phyloP scores from a whole-genome alignment of 345 rosid species.

The Rhodamnia argentea region DNA sequence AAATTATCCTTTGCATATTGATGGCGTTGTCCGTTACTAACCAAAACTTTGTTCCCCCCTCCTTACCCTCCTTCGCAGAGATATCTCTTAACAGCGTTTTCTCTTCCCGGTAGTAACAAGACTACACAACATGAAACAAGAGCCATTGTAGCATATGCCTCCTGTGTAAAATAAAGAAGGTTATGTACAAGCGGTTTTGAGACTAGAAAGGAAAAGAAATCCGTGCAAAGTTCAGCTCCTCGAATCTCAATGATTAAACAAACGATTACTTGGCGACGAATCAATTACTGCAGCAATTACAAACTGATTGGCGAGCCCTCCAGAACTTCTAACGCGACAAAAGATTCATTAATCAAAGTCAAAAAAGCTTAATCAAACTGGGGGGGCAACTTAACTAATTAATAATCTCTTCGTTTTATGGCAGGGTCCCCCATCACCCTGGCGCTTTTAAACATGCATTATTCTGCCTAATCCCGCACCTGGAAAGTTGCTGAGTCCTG shows the following conservation, averaged over 20 bases:
- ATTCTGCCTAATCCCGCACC: neutral
- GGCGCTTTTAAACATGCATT: neutral
- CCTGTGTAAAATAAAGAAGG: neutral
- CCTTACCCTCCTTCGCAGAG: neutral
- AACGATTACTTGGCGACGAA: neutral
- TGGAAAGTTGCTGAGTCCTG: neutral
- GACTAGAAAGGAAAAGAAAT: neutral
- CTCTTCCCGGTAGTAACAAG: neutral
- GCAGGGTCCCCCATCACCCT: neutral
- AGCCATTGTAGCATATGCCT: neutral
- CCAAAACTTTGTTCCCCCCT: neutral
- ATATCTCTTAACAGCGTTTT: neutral
- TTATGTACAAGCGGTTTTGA: neutral
- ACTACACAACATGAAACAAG: neutral
- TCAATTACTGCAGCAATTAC: neutral
- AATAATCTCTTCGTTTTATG: neutral
- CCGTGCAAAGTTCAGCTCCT: neutral
- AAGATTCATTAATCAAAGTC: neutral
- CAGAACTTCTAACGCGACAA: neutral
- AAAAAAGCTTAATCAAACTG: neutral
- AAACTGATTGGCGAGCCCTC: neutral
- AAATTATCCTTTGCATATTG: neutral
- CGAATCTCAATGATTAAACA: neutral
- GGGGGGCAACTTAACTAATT: neutral
- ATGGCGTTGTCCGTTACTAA: neutral